Evolutionary conservation across 169 alveolate genomes (phyloP), one percentile per base, ranked within the genome.

Genomic region (Plasmodium vivax): DNA sequence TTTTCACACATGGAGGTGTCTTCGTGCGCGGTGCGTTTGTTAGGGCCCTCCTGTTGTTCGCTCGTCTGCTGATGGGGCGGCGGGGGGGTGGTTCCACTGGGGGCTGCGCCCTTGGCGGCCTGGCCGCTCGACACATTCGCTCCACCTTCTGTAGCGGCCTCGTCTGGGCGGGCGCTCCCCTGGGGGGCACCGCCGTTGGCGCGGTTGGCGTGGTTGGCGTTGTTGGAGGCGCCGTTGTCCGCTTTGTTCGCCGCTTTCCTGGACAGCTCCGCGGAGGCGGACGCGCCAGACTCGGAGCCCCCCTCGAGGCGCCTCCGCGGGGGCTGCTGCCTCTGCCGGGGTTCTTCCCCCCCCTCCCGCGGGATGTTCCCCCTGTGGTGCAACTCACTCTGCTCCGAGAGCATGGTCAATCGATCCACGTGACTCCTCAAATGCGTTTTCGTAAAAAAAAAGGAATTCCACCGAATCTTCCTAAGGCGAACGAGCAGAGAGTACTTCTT

Each of bases 361-460:
- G 8, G 23, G n/a, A 1, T 12, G 27, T n/a, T 54, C 27, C 8
- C 30, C 47, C 32, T 23, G 5, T 4, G 14, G 34, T 56, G 71
- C 19, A 58, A 16, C 1, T 56, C 92, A 38, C 14, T 8, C 30
- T 23, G 19, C 16, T 83, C 43, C 27, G 54, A 75, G n/a, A 87
- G 36, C 87, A 75, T 87, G 3, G 32, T 75, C 7, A 87, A 9
- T 2, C 71, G 56, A 9, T 87, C 47, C 43, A 87, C 47, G 77
- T 87, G 81, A 5, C 8, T 51, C 51, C 32, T 47, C 27, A 87
- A 75, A 32, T 87, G 27, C 2, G 81, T 74, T 9, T 87, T 87
- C 30, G 93, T 87, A 87, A 87, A 87, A 32, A 87, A 87, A 79
- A 87, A 87, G 34, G 93, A 87, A 87, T 87, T 87, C 82, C 56